phyloP scores from a whole-genome alignment of 2,329 filamentous ascomycete species.

The Paecilomyces sp. region DNA sequence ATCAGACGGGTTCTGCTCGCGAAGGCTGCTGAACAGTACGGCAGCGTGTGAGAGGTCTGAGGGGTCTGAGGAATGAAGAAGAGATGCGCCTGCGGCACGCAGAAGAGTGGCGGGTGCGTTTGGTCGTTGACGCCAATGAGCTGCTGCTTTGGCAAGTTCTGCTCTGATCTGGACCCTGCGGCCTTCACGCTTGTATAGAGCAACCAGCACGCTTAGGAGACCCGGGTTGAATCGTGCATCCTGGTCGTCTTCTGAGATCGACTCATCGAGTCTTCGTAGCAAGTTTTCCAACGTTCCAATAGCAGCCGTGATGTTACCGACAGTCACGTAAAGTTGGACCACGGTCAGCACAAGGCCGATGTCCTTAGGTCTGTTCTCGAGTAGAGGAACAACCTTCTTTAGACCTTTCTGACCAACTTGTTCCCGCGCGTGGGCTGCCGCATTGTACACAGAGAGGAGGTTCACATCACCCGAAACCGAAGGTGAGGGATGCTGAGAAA shows the following conservation, averaged over 20 bases:
- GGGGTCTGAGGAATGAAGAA: slow-evolving; percentile 66
- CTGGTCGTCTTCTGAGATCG: slow-evolving; percentile 47
- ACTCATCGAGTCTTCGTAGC: slow-evolving; percentile 62
- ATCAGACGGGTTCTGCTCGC: slow-evolving; percentile 57
- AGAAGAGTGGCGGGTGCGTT: slow-evolving; percentile 59
- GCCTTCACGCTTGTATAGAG: slow-evolving; percentile 69
- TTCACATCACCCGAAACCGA: slow-evolving; percentile 47
- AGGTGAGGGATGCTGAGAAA: slow-evolving; percentile 41
- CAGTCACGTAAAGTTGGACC: slow-evolving; percentile 71
- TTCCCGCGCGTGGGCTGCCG: slow-evolving; percentile 59
- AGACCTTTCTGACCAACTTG: slow-evolving; percentile 61
- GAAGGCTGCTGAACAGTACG: slow-evolving; percentile 70
- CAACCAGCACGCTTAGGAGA: slow-evolving; percentile 70
- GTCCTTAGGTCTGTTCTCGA: slow-evolving; percentile 70
- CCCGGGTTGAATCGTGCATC: slow-evolving; percentile 78
- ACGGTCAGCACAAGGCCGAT: slow-evolving; percentile 73
- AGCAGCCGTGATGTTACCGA: slow-evolving; percentile 65
- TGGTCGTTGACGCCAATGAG: slow-evolving; percentile 63
- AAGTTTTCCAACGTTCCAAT: slow-evolving; percentile 69
- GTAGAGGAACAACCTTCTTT: slow-evolving; percentile 59
- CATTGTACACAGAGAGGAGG: slow-evolving; percentile 58
- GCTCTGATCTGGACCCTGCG: slow-evolving; percentile 57
- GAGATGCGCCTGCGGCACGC: slow-evolving; percentile 71
- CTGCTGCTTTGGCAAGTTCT: background rate
- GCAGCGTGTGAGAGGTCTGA: slow-evolving; percentile 65